phyloP scores from a whole-genome alignment of 1,284 basidiomycete species.

The Leccinum pachyderme region DNA sequence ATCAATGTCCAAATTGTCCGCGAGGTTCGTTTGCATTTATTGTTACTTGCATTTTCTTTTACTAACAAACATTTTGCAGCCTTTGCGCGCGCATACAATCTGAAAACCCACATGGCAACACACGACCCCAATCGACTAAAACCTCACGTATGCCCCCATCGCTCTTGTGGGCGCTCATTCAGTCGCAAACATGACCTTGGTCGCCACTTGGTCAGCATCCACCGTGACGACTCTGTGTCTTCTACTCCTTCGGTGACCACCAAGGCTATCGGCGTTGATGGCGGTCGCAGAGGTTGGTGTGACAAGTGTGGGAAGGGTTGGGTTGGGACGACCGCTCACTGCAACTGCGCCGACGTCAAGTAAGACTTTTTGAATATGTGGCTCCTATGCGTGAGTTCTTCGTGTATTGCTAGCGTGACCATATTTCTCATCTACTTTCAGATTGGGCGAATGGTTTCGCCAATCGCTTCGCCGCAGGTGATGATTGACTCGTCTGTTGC shows the following conservation, averaged over 20 bases:
- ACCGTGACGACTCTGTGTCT: conserved; percentile 61
- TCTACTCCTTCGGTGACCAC: conserved; percentile 40
- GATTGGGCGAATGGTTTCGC: conserved; percentile 34
- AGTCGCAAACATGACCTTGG: conserved; percentile 88
- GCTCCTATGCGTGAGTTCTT: conserved; percentile 26
- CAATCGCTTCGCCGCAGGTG: conserved; percentile 36
- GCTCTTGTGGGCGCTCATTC: conserved; percentile 80
- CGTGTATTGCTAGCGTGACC: not conserved
- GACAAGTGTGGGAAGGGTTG: conserved; percentile 71
- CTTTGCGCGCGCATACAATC: conserved; percentile 86
- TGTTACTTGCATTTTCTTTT: not conserved
- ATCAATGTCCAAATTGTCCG: conserved; percentile 68
- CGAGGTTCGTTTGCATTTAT: conserved; percentile 47
- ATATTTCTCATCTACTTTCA: conserved; percentile 14
- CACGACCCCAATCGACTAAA: conserved; percentile 86
- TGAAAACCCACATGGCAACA: conserved; percentile 88
- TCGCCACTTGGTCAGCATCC: conserved; percentile 82
- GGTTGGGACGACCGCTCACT: conserved; percentile 54
- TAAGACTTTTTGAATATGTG: conserved; percentile 34
- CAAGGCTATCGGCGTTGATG: conserved; percentile 60
- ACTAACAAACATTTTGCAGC: conserved; percentile 40
- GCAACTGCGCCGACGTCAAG: conserved; percentile 68
- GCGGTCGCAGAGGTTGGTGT: conserved; percentile 64
- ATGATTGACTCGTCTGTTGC: conserved; percentile 41
- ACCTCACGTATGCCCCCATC: conserved; percentile 80